Conservation (phyloP, 148 eudicot species). For the Heliosperma pusillum region DNA sequence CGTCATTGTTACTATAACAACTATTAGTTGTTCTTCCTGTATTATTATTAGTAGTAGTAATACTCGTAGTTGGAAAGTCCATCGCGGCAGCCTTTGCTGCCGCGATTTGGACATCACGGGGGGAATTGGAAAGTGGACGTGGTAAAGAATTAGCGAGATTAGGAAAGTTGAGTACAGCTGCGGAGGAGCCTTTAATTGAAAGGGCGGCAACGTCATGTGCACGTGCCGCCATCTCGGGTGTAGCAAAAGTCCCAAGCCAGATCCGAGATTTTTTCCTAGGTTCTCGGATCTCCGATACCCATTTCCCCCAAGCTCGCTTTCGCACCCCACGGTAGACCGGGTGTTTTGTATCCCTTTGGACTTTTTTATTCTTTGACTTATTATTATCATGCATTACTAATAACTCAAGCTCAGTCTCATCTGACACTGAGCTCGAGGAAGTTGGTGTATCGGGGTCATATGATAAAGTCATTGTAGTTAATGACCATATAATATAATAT, state of each 20-base stretch:
- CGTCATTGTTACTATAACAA: conserved; percentile 1
- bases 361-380: background rate
- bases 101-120: conserved; percentile 63
- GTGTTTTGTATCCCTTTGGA: conserved; percentile 36
- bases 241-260: conserved; percentile 72
- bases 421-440: conserved; percentile 5
- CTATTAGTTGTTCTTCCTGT: background rate
- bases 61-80: conserved; percentile 12
- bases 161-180: conserved; percentile 71
- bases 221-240: conserved; percentile 76
- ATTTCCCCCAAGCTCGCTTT: conserved; percentile 70
- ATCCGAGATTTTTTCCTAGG: conserved; percentile 66
- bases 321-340: conserved; percentile 65
- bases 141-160: conserved; percentile 44
- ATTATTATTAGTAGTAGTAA: background rate
- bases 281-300: conserved; percentile 77
- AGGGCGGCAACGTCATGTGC: conserved; percentile 76
- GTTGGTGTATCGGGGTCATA: conserved; percentile 6
- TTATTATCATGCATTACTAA: background rate
- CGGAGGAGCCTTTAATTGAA: conserved; percentile 42
- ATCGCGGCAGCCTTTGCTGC: conserved; percentile 62
- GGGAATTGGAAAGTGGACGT: conserved; percentile 47
- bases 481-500: too few relatives aligned
- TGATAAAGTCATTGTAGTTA: conserved; percentile 11
- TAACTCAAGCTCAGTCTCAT: conserved; percentile 18